Conservation (phyloP, 345 rosid species). For the Lumnitzera littorea region DNA sequence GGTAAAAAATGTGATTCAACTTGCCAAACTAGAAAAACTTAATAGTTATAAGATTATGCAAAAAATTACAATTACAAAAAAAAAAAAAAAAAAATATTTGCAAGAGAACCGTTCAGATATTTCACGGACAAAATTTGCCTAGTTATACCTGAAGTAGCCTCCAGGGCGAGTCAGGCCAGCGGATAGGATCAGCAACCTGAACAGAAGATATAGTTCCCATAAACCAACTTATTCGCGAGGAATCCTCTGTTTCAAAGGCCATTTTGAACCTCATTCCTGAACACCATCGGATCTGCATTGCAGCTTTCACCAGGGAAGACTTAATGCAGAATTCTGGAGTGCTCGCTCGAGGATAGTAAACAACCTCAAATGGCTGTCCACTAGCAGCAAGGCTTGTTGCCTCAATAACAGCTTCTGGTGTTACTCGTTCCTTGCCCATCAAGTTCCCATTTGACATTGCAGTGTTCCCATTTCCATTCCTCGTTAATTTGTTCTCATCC, state of each 20-base stretch:
- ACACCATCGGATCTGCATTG: conserved; percentile 63
- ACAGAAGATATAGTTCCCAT: conserved; percentile 71
- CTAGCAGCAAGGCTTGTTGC: conserved; percentile 48
- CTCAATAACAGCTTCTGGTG: conserved; percentile 46
- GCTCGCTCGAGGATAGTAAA: conserved; percentile 62
- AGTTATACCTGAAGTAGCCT: conserved; percentile 63
- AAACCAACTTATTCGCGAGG: conserved; percentile 76
- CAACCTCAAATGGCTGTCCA: conserved; percentile 56
- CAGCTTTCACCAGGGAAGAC: conserved; percentile 46
- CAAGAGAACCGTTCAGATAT: no score
- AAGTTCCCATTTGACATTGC: conserved; percentile 17
- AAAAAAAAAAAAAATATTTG: no score
- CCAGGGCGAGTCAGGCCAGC: conserved; percentile 81
- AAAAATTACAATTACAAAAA: no score
- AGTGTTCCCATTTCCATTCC: conserved; percentile 30
- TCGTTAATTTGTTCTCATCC: conserved; percentile 35
- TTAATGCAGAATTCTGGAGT: conserved; percentile 57
- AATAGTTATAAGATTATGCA: no score
- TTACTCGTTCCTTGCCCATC: conserved; percentile 38
- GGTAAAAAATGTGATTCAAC: no score
- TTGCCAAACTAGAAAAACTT: no score
- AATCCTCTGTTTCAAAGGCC: conserved; percentile 78
- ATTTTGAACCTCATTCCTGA: conserved; percentile 71
- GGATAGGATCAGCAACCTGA: conserved; percentile 53
- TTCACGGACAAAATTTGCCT: no score